Percentiles rank a stretch among this genome's conserved stretches.
Conservation (phyloP, 2,329 filamentous ascomycete species). For the Aspergillus uvarum region DNA sequence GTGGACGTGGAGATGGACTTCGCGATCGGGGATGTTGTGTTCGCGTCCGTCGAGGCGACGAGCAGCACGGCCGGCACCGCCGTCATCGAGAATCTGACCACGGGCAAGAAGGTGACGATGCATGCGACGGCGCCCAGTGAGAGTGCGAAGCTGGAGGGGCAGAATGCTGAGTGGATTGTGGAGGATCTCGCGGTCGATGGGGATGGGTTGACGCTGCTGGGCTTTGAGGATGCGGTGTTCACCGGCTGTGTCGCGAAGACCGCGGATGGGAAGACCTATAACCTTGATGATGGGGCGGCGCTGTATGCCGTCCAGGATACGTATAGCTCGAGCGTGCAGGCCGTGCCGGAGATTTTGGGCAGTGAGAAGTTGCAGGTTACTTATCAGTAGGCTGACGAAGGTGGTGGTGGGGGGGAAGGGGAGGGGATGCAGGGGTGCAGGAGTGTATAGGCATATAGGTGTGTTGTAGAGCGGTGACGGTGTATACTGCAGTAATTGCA, state of each 20-base stretch:
- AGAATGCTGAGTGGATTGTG: constrained; percentile 16
- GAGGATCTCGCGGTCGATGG: constrained; percentile 10
- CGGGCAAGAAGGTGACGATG: constrained; percentile 2
- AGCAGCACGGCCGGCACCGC: constrained; percentile 1
- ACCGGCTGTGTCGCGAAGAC: constrained; percentile 9
- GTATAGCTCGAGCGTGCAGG: constrained; percentile 6
- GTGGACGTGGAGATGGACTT: constrained; percentile 8
- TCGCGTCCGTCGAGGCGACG: constrained; percentile 5
- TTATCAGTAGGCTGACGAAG: neutral
- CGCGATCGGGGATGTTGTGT: constrained; percentile 11
- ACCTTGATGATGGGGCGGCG: neutral
- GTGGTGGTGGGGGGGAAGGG: too few relatives aligned
- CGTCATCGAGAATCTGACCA: constrained; percentile 13
- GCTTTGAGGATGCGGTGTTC: constrained; percentile 11
- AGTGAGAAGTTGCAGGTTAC: constrained; percentile 7
- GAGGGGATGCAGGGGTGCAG: too few relatives aligned
- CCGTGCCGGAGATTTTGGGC: constrained; percentile 3
- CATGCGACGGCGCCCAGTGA: constrained; percentile 2
- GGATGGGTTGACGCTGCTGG: constrained; percentile 6
- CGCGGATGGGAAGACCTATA: neutral
- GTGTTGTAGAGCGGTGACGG: too few relatives aligned
- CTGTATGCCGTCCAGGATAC: constrained; percentile 9
- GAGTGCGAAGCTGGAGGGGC: constrained; percentile 1
- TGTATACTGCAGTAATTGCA: too few relatives aligned
- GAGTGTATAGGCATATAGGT: too few relatives aligned